These are phyloP conservation scores for Pichia membranifaciens DNA, from an alignment of 805 yeast genomes.

Conservation along the genomic window DNA sequence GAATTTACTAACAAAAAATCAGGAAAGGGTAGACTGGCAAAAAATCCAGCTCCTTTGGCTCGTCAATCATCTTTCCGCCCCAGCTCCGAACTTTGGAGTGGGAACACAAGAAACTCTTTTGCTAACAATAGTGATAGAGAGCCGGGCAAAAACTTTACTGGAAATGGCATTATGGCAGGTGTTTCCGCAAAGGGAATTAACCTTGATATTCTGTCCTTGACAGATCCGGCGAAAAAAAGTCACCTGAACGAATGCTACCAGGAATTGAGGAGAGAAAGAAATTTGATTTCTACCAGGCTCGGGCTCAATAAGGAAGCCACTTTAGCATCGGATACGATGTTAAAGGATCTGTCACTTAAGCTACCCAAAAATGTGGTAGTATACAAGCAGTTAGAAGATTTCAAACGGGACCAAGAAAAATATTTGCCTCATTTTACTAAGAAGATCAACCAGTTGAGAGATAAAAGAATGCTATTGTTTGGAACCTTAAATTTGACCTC, in stretches of 20 bases:
- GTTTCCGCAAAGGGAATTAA: conserved; percentile 14
- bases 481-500: conserved; percentile 6
- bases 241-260: conserved; percentile 29
- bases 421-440: conserved; percentile 24
- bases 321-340: conserved; percentile 34
- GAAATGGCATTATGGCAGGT: neutral
- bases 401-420: conserved; percentile 27
- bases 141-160: conserved; percentile 8
- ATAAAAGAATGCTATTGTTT: conserved; percentile 17
- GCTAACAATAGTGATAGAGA: neutral
- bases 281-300: conserved; percentile 36
- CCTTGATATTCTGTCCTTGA: conserved; percentile 11
- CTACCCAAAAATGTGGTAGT: conserved; percentile 48
- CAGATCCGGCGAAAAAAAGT: conserved; percentile 22
- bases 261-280: conserved; percentile 37
- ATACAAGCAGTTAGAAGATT: conserved; percentile 36
- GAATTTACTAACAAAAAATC: conserved; percentile 30
- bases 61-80: conserved; percentile 12
- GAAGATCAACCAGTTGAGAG: conserved; percentile 20
- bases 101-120: neutral
- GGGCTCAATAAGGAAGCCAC: conserved; percentile 31
- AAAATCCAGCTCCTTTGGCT: conserved; percentile 1
- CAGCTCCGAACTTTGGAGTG: conserved; percentile 10
- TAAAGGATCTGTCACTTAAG: conserved; percentile 49
- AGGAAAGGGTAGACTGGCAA: neutral